Conservation (phyloP, 2,329 filamentous ascomycete genomes). For the Chrysosporium queenslandicum region DNA sequence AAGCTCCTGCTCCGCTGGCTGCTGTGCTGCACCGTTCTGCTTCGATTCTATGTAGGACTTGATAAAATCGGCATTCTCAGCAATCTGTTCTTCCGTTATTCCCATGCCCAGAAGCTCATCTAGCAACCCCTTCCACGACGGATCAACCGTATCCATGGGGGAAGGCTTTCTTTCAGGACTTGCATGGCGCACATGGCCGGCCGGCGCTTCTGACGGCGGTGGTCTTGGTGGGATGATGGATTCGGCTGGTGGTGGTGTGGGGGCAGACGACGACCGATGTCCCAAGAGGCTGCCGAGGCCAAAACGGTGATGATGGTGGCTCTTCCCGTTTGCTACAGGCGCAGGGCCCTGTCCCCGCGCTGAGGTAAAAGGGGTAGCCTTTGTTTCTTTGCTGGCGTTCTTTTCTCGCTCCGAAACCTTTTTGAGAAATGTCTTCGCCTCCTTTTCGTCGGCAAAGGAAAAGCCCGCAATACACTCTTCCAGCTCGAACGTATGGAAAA, state of each 20-base stretch:
- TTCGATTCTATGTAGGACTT: constrained; percentile 57
- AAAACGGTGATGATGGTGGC: constrained; percentile 39
- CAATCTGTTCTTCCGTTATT: constrained; percentile 58
- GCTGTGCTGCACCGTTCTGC: constrained; percentile 40
- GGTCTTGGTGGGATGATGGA: constrained; percentile 41
- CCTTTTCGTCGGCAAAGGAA: constrained; percentile 93
- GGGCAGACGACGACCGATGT: constrained; percentile 40
- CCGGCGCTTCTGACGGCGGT: constrained; percentile 20
- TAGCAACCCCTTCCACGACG: constrained; percentile 51
- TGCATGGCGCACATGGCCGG: constrained; percentile 25
- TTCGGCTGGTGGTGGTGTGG: constrained; percentile 31
- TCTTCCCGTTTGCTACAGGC: constrained; percentile 37
- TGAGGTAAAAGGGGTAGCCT: constrained; percentile 59
- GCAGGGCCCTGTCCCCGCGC: constrained; percentile 41
- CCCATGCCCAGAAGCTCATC: constrained; percentile 55
- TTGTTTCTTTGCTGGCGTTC: constrained; percentile 82
- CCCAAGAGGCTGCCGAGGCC: constrained; percentile 43
- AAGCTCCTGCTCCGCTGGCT: constrained; percentile 38
- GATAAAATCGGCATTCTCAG: constrained; percentile 58
- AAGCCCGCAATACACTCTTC: constrained; percentile 83
- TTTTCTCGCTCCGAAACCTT: constrained; percentile 96
- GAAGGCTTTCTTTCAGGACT: constrained; percentile 26
- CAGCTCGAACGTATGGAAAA: constrained; percentile 95
- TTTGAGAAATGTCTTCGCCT: constrained; percentile 92
- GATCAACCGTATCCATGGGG: constrained; percentile 50